Conservation (phyloP, 371 early-diverging fungal species). For the Polyrhizophydium stewartii region DNA sequence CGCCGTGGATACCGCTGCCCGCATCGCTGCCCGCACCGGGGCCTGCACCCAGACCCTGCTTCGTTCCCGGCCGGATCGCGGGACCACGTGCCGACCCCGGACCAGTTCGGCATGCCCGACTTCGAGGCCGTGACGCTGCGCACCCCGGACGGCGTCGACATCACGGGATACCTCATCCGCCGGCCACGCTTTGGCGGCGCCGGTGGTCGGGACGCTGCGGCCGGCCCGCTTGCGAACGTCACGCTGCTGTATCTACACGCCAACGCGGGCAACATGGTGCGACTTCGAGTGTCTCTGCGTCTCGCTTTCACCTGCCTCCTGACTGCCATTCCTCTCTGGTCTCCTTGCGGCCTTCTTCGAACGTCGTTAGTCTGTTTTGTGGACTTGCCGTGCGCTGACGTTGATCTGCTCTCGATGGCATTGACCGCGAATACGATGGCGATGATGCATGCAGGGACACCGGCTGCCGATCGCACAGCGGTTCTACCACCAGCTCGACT, state of each 20-base stretch:
- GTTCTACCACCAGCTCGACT: conserved; percentile 55
- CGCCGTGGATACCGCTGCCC: too few relatives aligned
- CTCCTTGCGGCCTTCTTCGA: too few relatives aligned
- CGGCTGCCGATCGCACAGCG: conserved; percentile 81
- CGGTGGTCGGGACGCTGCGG: background rate
- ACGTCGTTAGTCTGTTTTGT: too few relatives aligned
- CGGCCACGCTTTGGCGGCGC: background rate
- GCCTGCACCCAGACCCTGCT: conserved; percentile 52
- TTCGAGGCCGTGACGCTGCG: conserved; percentile 68
- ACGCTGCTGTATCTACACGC: conserved; percentile 86
- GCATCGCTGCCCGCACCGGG: background rate
- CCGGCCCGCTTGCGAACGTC: conserved; percentile 18
- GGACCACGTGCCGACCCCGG: conserved; percentile 33
- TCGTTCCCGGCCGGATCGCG: conserved; percentile 61
- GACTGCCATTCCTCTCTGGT: too few relatives aligned
- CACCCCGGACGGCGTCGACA: conserved; percentile 74
- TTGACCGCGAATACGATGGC: background rate
- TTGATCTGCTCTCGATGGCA: background rate
- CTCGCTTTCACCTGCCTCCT: background rate
- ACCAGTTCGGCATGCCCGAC: conserved; percentile 42
- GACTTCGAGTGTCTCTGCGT: background rate
- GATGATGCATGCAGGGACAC: conserved; percentile 61
- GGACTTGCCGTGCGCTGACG: background rate
- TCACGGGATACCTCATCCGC: conserved; percentile 74
- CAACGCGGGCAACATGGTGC: conserved; percentile 92